Evolutionary conservation across 805 yeast species (phyloP).

Genomic region (Komagataella pseudopastoris): DNA sequence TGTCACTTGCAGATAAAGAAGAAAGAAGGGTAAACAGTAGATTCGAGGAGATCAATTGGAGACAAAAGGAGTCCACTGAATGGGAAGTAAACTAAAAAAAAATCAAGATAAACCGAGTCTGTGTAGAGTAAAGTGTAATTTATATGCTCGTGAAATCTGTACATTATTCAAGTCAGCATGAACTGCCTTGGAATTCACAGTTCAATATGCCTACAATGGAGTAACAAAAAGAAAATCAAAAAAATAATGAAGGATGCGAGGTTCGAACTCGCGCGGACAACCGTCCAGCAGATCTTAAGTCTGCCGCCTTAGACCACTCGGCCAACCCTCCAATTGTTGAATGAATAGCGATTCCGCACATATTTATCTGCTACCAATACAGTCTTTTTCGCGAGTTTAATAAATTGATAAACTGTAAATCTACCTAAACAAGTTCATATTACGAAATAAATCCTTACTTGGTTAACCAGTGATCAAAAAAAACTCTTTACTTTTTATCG

Average conservation of each 20-base stretch:
- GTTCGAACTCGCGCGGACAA: conserved; percentile 4
- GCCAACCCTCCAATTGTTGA: conserved; percentile 3
- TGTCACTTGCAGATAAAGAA: background rate
- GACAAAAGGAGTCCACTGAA: background rate
- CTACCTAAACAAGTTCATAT: background rate
- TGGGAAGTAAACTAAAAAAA: background rate
- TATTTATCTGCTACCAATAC: too few species aligned
- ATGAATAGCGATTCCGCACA: background rate
- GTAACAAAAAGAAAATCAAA: background rate
- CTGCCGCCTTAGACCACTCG: conserved; percentile 4
- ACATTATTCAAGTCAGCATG: background rate
- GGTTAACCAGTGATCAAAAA: background rate
- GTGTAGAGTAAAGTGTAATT: background rate
- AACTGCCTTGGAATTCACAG: background rate
- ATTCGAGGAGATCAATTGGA: background rate
- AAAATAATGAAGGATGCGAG: conserved; percentile 3
- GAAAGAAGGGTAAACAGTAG: background rate
- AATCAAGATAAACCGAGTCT: background rate
- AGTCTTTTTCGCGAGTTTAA: background rate
- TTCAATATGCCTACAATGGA: background rate
- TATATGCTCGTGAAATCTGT: too few species aligned
- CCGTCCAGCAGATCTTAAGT: conserved; percentile 3
- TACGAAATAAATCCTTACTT: background rate
- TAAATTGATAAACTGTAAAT: too few species aligned
- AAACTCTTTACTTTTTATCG: background rate